Percentiles rank a stretch among this genome's conserved stretches.
phyloP scores from a whole-genome alignment of 495 filamentous ascomycete genomes.

The Neurospora tetrasperma region DNA sequence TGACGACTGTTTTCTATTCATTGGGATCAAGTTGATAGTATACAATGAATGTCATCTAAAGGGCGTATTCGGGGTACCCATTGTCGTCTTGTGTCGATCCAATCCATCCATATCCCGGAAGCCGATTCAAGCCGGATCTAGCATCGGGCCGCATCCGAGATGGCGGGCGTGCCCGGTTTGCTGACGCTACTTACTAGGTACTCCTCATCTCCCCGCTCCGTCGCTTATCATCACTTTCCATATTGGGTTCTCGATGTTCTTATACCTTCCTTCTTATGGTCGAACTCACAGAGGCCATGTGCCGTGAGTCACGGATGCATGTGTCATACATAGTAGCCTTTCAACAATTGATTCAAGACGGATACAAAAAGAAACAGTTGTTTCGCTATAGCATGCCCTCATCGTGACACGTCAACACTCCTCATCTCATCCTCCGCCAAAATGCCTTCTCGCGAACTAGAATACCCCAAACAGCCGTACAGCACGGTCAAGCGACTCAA shows the following conservation, averaged over 20 bases:
- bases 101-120: neutral
- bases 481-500: constrained; percentile 68
- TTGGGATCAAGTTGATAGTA: no score
- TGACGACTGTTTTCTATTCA: neutral
- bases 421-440: constrained; percentile 8
- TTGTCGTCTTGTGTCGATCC: neutral
- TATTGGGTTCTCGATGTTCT: neutral
- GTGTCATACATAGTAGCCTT: neutral
- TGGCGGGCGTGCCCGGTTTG: neutral
- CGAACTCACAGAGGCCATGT: neutral
- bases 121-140: neutral
- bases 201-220: neutral
- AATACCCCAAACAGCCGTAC: constrained; percentile 54
- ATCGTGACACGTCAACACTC: neutral
- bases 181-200: neutral
- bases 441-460: constrained; percentile 42
- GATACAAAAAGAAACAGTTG: no score
- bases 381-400: no score
- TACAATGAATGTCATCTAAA: neutral
- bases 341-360: no score
- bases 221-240: neutral
- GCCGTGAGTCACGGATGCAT: neutral
- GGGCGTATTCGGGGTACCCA: neutral
- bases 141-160: neutral
- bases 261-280: neutral